Evolutionary conservation across 2,329 filamentous ascomycete species (phyloP).

Genomic region (Chrysosporium keratinophilum): DNA sequence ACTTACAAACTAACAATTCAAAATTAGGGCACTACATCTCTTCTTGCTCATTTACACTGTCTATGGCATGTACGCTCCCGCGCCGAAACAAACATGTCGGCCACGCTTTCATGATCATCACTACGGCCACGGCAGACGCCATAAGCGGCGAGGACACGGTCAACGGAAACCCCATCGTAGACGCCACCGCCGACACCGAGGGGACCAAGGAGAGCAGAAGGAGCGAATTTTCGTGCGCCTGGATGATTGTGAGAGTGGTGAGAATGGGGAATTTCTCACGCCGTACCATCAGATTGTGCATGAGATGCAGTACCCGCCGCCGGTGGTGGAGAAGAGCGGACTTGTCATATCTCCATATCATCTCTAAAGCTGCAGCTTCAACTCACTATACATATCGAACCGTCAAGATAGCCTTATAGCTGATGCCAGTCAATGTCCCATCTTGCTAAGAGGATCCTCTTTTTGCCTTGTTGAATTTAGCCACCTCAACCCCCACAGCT

Average conservation of each 20-base stretch:
- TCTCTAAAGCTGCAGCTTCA: no score
- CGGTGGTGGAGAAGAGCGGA: not conserved
- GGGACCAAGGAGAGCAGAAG: slow-evolving; percentile 1
- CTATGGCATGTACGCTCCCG: not conserved
- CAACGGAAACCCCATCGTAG: not conserved
- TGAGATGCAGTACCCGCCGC: not conserved
- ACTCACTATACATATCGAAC: no score
- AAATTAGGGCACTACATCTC: slow-evolving; percentile 3
- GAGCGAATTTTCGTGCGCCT: slow-evolving; percentile 13
- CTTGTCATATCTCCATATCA: no score
- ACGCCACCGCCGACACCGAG: slow-evolving; percentile 2
- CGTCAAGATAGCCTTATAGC: no score
- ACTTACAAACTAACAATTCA: not conserved
- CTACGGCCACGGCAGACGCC: not conserved
- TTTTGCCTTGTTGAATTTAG: slow-evolving; percentile 57
- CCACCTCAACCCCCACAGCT: slow-evolving; percentile 63
- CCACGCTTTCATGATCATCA: slow-evolving; percentile 2
- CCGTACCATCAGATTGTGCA: slow-evolving; percentile 9
- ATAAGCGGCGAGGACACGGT: not conserved
- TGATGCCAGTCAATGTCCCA: not conserved
- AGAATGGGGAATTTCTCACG: slow-evolving; percentile 1
- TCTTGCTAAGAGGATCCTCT: slow-evolving; percentile 14
- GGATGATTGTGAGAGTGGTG: slow-evolving; percentile 1
- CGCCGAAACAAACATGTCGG: not conserved
- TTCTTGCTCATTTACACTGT: slow-evolving; percentile 7